Conservation (phyloP, 129 eudicot species). For the Flaveria bidentis region DNA sequence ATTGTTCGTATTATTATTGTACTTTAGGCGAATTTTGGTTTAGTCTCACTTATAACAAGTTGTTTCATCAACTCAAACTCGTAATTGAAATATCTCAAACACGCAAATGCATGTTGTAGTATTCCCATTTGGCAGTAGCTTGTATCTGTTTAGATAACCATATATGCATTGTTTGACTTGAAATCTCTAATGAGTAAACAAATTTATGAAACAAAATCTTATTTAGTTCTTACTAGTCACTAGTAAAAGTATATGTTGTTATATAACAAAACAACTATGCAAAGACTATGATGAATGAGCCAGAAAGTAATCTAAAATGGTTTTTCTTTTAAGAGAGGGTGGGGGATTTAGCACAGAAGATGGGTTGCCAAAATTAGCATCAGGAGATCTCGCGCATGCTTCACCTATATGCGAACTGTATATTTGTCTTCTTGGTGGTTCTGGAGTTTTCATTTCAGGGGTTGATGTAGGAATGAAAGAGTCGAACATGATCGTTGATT, state of each 20-base stretch:
- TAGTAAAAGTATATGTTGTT: not conserved
- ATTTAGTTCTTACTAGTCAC: conserved; percentile 16
- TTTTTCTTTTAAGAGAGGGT: conserved; percentile 78
- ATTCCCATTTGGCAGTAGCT: not conserved
- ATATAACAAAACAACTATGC: conserved; percentile 15
- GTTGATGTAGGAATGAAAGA: conserved; percentile 22
- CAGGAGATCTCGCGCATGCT: conserved; percentile 55
- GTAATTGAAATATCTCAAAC: not conserved
- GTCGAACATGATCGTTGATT: conserved; percentile 23
- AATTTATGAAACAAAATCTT: not conserved
- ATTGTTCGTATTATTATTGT: too few species aligned
- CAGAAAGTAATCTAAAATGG: conserved; percentile 81
- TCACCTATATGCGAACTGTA: conserved; percentile 34
- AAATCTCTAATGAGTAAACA: not conserved
- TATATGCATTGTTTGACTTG: not conserved
- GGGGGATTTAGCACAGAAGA: conserved; percentile 89
- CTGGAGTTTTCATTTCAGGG: conserved; percentile 64
- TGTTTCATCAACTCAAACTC: not conserved
- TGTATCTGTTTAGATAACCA: not conserved
- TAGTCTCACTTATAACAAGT: too few species aligned
- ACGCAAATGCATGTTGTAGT: not conserved
- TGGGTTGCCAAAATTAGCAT: conserved; percentile 61
- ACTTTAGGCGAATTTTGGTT: too few species aligned
- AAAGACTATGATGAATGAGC: conserved; percentile 38
- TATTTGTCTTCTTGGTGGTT: conserved; percentile 35